These are phyloP conservation scores for Lentinus brumalis DNA, from an alignment of 768 basidiomycete species.

Conservation along the genomic window DNA sequence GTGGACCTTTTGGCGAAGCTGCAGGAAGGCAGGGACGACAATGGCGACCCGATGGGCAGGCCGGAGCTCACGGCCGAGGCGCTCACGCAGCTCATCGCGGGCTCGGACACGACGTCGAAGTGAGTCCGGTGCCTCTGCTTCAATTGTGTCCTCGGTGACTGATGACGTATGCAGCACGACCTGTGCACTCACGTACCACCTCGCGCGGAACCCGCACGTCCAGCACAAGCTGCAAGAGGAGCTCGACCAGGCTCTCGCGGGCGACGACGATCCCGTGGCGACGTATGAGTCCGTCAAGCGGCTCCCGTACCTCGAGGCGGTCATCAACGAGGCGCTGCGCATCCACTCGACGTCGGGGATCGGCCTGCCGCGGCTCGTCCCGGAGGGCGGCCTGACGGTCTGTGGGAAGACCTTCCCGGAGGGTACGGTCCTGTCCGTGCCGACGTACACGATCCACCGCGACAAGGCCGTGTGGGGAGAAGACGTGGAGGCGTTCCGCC, in stretches of 20 bases:
- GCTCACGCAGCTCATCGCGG: conserved; percentile 83
- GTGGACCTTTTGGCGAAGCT: conserved; percentile 83
- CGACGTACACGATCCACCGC: conserved; percentile 83
- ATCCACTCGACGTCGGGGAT: conserved; percentile 83
- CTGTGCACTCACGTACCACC: conserved; percentile 85
- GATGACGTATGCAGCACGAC: conserved; percentile 64
- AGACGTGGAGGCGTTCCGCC: conserved; percentile 72
- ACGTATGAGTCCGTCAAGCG: conserved; percentile 71
- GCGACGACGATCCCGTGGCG: conserved; percentile 63
- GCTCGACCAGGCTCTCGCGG: conserved; percentile 59
- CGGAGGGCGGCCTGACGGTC: conserved; percentile 70
- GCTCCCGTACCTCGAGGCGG: conserved; percentile 80
- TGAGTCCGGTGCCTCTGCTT: conserved; percentile 35
- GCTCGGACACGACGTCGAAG: conserved; percentile 94
- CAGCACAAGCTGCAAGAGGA: conserved; percentile 78
- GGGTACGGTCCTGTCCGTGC: conserved; percentile 78
- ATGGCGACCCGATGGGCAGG: conserved; percentile 79
- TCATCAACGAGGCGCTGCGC: conserved; percentile 84
- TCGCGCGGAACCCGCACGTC: conserved; percentile 64
- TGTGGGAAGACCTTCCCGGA: conserved; percentile 62
- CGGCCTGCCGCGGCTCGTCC: conserved; percentile 80
- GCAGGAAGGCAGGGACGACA: conserved; percentile 73
- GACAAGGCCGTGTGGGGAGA: conserved; percentile 73
- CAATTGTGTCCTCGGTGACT: not conserved
- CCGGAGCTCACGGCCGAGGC: conserved; percentile 90